Evolutionary conservation across 192 early-diverging fungal genomes (phyloP).

Genomic region (Coemansia sp.): DNA sequence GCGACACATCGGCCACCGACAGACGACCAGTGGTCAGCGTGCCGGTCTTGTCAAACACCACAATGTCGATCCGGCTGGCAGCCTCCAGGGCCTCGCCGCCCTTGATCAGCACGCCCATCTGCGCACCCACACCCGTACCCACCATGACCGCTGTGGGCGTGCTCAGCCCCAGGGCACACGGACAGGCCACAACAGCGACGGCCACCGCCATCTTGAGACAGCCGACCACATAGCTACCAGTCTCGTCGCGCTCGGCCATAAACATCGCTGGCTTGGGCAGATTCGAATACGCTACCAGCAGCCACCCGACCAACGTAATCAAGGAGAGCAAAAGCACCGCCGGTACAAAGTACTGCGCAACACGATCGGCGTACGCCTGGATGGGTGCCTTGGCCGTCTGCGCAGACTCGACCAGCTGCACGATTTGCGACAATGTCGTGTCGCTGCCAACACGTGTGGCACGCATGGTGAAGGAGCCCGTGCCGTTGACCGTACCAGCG

Average conservation of each 20-base stretch:
- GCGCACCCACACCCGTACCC: slow-evolving; percentile 93
- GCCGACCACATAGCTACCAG: slow-evolving; percentile 67
- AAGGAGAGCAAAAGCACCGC: slow-evolving; percentile 68
- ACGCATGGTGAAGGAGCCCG: slow-evolving; percentile 80
- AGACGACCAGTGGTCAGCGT: slow-evolving; percentile 81
- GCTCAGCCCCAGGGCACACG: slow-evolving; percentile 93
- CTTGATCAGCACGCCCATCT: slow-evolving; percentile 95
- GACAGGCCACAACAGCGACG: slow-evolving; percentile 95
- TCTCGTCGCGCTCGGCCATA: slow-evolving; percentile 50
- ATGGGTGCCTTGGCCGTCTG: slow-evolving; percentile 95
- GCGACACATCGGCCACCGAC: slow-evolving; percentile 54
- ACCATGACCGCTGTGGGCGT: slow-evolving; percentile 99
- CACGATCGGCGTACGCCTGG: slow-evolving; percentile 84
- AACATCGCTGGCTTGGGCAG: slow-evolving; percentile 47
- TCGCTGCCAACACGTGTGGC: slow-evolving; percentile 86
- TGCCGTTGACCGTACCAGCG: slow-evolving; percentile 93
- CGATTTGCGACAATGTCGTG: slow-evolving; percentile 88
- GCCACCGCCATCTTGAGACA: slow-evolving; percentile 88
- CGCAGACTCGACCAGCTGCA: slow-evolving; percentile 87
- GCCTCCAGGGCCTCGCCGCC: slow-evolving; percentile 82
- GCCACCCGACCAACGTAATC: slow-evolving; percentile 77
- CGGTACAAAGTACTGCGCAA: slow-evolving; percentile 93
- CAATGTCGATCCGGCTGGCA: slow-evolving; percentile 73
- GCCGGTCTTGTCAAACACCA: slow-evolving; percentile 98
- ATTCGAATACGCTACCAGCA: slow-evolving; percentile 52